These are phyloP conservation scores for Zopfia rhizophila DNA, from an alignment of 2,329 filamentous ascomycete genomes.

Conservation along the genomic window DNA sequence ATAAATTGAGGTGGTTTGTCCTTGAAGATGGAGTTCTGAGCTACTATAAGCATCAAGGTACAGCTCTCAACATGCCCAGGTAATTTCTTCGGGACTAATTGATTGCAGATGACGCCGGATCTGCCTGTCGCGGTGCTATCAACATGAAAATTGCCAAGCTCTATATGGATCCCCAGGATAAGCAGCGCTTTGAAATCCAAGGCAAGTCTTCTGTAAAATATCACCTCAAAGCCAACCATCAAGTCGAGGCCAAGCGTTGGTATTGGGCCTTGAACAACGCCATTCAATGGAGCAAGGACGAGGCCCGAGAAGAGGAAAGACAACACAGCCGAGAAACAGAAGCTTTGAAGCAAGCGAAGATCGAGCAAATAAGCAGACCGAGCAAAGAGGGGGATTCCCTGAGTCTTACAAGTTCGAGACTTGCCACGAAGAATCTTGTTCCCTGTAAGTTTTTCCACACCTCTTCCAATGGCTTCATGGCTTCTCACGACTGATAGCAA, in stretches of 20 bases:
- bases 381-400: slow-evolving; percentile 53
- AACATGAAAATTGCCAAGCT: slow-evolving; percentile 97
- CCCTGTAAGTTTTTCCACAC: slow-evolving; percentile 32
- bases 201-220: slow-evolving; percentile 99
- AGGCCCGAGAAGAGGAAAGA: slow-evolving; percentile 88
- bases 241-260: slow-evolving; percentile 98
- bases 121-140: slow-evolving; percentile 95
- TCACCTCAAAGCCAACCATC: slow-evolving; percentile 95
- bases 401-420: slow-evolving; percentile 49
- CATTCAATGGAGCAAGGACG: slow-evolving; percentile 98
- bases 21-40: slow-evolving; percentile 96
- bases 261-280: slow-evolving; percentile 99
- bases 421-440: slow-evolving; percentile 41
- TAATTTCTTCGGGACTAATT: slow-evolving; percentile 19
- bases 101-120: slow-evolving; percentile 82
- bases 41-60: slow-evolving; percentile 96
- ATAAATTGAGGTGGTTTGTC: slow-evolving; percentile 97
- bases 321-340: slow-evolving; percentile 80
- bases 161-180: slow-evolving; percentile 96
- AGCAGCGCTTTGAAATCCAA: slow-evolving; percentile 96
- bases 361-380: slow-evolving; percentile 71
- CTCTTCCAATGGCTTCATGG: neutral
- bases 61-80: neutral
- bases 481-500: slow-evolving; percentile 38
- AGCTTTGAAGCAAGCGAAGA: slow-evolving; percentile 77